Percentiles rank a stretch among this genome's conserved stretches.
Evolutionary conservation across 345 rosid genomes (phyloP).

Genomic region (Eucalyptus grandis): DNA sequence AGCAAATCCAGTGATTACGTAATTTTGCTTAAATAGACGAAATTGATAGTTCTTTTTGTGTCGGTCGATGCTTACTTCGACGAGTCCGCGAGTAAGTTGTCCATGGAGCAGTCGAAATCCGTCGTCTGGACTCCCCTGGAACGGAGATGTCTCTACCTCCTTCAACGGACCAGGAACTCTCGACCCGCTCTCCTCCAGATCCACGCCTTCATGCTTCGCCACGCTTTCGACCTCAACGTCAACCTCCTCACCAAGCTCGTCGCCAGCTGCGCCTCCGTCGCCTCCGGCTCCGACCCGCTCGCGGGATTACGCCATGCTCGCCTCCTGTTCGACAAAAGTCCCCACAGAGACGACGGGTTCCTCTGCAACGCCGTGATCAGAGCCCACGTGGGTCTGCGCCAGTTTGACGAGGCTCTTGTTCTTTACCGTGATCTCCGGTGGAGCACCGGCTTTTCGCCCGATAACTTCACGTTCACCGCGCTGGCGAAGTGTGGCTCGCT

Average conservation of each 20-base stretch:
- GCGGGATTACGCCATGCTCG: conserved; percentile 36
- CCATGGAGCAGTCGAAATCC: neutral
- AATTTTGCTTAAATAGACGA: neutral
- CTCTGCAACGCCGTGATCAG: conserved; percentile 69
- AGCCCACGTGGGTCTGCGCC: conserved; percentile 26
- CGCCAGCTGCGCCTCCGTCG: conserved; percentile 10
- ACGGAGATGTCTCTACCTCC: conserved; percentile 40
- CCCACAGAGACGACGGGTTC: conserved; percentile 37
- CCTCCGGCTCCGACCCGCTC: neutral
- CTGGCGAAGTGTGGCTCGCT: conserved; percentile 41
- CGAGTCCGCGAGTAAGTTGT: neutral
- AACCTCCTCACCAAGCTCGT: conserved; percentile 52
- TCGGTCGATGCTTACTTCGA: neutral
- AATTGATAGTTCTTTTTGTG: neutral
- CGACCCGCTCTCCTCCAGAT: conserved; percentile 31
- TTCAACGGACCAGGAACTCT: conserved; percentile 16
- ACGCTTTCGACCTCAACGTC: conserved; percentile 41
- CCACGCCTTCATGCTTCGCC: conserved; percentile 57
- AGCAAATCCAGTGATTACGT: too few species aligned
- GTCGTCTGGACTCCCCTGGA: conserved; percentile 35
- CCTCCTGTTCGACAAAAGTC: conserved; percentile 34
- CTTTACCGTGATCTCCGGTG: conserved; percentile 40
- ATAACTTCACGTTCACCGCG: conserved; percentile 45
- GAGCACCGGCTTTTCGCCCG: conserved; percentile 32
- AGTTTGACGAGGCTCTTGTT: conserved; percentile 22